Evolutionary conservation across 371 early-diverging fungal genomes (phyloP), one percentile per base, ranked within the genome.

Genomic region (Mucor velutinosus): DNA sequence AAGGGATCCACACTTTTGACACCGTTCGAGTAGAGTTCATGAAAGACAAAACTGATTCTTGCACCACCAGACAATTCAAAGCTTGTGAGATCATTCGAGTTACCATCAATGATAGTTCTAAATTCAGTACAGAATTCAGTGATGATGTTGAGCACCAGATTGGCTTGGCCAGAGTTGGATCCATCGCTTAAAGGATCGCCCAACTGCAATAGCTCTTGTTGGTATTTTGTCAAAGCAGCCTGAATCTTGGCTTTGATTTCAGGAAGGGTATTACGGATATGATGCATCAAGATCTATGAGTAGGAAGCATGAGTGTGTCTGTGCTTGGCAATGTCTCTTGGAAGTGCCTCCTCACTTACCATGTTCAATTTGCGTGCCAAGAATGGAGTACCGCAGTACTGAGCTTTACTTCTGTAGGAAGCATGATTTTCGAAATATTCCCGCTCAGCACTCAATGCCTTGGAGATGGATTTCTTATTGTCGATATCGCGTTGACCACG

Each of bases 371-470:
- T 96, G 58, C 95, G 85, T 4, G 99, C 95, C 69, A 99, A 80
- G 86, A 93, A 99, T 7, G 96, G 96, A 27, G 99, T 98, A 57
- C 99, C 99, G 78, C 99, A 99, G 86, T 94, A 99, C 67, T 95
- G 94, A 6, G 96, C 95, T 79, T 99, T 99, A 86, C 87, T 91
- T 70, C 85, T 86, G 80, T 99, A 99, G 7, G 98, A 84, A 14
- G 92, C 73, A 80, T 99, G 99, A 69, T 89, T 92, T 74, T 95
- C 94, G 76, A 99, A 99, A 82, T 94, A 99, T 53, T 71, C 74
- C 62, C 89, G 87, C 81, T 99, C 99, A 58, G 83, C 85, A 27
- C 95, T 95, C 66, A 99, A 80, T 1, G 99, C 97, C 21, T 83
- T 80, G 17, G 81, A 55, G 66, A 99, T 99, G 29, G 91, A 73